phyloP scores from a whole-genome alignment of 2,329 filamentous ascomycete genomes.

The Fusarium nelsonii region DNA sequence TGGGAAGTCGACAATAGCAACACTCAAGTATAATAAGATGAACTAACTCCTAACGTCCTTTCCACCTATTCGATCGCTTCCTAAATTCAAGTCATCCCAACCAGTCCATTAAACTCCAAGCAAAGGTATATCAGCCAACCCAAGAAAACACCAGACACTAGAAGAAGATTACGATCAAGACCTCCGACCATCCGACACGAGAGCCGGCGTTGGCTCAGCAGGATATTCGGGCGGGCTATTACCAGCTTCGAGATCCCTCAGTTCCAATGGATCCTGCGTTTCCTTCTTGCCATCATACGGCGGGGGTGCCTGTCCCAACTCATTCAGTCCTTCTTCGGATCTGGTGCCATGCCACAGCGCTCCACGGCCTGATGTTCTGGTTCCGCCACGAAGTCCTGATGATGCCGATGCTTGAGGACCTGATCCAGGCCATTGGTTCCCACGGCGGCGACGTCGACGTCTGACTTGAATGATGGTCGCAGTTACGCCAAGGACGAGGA shows the following conservation, averaged over 20 bases:
- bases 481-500: constrained; percentile 56
- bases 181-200: constrained; percentile 40
- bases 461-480: constrained; percentile 59
- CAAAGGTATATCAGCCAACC: background rate
- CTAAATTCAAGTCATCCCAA: too few relatives aligned
- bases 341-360: constrained; percentile 45
- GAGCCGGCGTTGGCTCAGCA: constrained; percentile 43
- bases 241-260: constrained; percentile 47
- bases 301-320: constrained; percentile 73
- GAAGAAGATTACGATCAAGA: background rate
- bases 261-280: constrained; percentile 37
- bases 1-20: background rate
- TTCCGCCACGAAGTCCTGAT: constrained; percentile 38
- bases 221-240: constrained; percentile 50
- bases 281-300: constrained; percentile 64
- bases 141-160: background rate
- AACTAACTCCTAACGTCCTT: background rate
- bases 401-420: constrained; percentile 33
- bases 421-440: constrained; percentile 27
- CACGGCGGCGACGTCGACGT: constrained; percentile 51
- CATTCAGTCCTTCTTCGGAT: constrained; percentile 69
- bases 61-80: background rate
- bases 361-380: constrained; percentile 35
- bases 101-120: constrained; percentile 3
- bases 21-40: background rate